A percentile compares a stretch with the other conserved stretches of the same genome.
Conservation (phyloP, 1,284 basidiomycete genomes). For the Melampsora occidentalis region DNA sequence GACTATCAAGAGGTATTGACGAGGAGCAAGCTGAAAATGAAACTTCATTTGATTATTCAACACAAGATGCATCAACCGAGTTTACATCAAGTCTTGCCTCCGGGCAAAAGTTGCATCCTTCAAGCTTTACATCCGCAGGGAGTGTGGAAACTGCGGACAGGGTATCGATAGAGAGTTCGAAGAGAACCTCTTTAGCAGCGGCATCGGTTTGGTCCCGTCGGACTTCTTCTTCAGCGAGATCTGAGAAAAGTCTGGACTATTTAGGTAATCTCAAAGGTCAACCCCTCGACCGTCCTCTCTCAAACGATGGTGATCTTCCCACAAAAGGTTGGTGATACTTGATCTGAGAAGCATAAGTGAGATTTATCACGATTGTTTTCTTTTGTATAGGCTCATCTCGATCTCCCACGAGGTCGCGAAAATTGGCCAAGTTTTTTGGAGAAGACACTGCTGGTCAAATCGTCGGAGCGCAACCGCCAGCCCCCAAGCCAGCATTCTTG, state of each 20-base stretch:
- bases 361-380: neutral
- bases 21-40: slow-evolving; percentile 41
- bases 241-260: neutral
- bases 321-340: slow-evolving; percentile 18
- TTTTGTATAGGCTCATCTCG: slow-evolving; percentile 16
- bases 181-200: neutral
- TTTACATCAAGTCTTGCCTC: neutral
- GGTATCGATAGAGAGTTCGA: neutral
- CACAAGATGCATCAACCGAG: neutral
- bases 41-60: neutral
- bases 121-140: neutral
- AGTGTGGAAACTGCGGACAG: neutral
- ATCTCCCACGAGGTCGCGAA: slow-evolving; percentile 38
- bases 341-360: neutral
- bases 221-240: neutral
- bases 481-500: slow-evolving; percentile 51
- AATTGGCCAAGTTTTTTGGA: slow-evolving; percentile 42
- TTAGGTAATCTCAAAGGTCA: neutral
- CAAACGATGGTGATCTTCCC: slow-evolving; percentile 3
- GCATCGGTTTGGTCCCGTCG: slow-evolving; percentile 5
- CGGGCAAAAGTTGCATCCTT: neutral
- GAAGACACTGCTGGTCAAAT: slow-evolving; percentile 27
- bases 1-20: slow-evolving; percentile 30
- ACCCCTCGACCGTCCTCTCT: neutral
- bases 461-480: neutral